A percentile compares a stretch with the other conserved stretches of the same genome.
Conservation (phyloP, 2,329 filamentous ascomycete species). For the Aspergillus flavus region DNA sequence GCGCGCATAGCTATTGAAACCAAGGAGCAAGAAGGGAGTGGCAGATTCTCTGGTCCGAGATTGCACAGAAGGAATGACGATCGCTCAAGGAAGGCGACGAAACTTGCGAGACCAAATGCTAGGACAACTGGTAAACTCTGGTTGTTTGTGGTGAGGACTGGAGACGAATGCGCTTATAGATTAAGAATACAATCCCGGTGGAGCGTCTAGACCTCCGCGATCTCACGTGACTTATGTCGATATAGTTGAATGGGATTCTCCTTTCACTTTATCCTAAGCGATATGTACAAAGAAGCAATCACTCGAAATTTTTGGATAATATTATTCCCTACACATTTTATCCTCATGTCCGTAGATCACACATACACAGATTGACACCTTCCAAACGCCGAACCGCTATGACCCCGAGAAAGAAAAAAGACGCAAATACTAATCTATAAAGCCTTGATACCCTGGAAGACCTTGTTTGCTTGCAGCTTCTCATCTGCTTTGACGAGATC, state of each 20-base stretch:
- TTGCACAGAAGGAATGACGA: conserved; percentile 3
- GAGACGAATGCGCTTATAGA: not conserved
- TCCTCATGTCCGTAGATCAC: not conserved
- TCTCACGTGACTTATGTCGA: conserved; percentile 14
- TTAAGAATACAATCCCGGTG: conserved; percentile 3
- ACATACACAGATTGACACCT: not conserved
- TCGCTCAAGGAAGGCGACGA: not conserved
- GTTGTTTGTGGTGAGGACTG: not conserved
- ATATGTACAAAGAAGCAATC: not conserved
- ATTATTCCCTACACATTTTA: not conserved
- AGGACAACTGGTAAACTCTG: not conserved
- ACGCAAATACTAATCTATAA: conserved; percentile 33
- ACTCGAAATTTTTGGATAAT: not conserved
- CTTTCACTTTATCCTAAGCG: not conserved
- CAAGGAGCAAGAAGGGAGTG: conserved; percentile 4
- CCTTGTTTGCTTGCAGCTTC: conserved; percentile 60
- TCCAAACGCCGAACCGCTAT: conserved; percentile 11
- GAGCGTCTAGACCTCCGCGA: conserved; percentile 14
- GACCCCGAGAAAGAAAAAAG: not conserved
- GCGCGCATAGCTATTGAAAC: conserved; percentile 34
- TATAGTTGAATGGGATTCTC: not conserved
- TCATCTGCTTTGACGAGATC: conserved; percentile 76
- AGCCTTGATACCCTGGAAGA: conserved; percentile 52
- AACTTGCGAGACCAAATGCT: not conserved
- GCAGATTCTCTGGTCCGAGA: not conserved